phyloP scores from a whole-genome alignment of 2,329 filamentous ascomycete genomes.

The Talaromyces islandicus region DNA sequence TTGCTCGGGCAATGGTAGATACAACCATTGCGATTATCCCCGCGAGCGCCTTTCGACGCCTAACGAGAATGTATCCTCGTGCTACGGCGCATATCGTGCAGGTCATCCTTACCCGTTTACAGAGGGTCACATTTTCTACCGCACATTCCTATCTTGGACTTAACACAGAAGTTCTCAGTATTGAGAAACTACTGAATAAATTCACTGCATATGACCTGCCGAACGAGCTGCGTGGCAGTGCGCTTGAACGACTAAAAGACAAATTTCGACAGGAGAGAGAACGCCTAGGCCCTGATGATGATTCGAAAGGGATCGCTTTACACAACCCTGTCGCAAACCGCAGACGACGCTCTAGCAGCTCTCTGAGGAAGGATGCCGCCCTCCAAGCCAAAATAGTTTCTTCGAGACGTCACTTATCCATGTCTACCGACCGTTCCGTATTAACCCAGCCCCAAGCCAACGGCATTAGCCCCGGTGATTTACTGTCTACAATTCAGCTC shows the following conservation, averaged over 20 bases:
- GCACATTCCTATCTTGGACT: slow-evolving; percentile 91
- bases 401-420: slow-evolving; percentile 28
- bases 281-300: slow-evolving; percentile 71
- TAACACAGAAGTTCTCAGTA: slow-evolving; percentile 84
- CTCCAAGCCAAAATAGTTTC: slow-evolving; percentile 58
- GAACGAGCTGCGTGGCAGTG: slow-evolving; percentile 78
- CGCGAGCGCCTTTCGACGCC: slow-evolving; percentile 84
- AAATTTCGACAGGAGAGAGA: slow-evolving; percentile 86
- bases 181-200: slow-evolving; percentile 87
- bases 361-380: slow-evolving; percentile 71
- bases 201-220: slow-evolving; percentile 89
- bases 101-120: slow-evolving; percentile 89
- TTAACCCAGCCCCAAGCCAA: slow-evolving; percentile 15
- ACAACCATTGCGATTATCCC: slow-evolving; percentile 98
- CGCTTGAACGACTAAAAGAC: slow-evolving; percentile 78
- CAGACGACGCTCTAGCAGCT: slow-evolving; percentile 65
- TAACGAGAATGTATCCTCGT: slow-evolving; percentile 92
- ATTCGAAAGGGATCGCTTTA: slow-evolving; percentile 86
- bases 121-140: slow-evolving; percentile 89
- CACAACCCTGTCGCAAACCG: slow-evolving; percentile 69
- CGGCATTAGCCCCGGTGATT: slow-evolving; percentile 66
- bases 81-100: slow-evolving; percentile 97
- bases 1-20: slow-evolving; percentile 91
- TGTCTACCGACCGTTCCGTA: slow-evolving; percentile 8
- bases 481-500: slow-evolving; percentile 71